Evolutionary conservation across 768 basidiomycete species (phyloP), one percentile per base, ranked within the genome.

Genomic region (Psilocybe cyanescens): DNA sequence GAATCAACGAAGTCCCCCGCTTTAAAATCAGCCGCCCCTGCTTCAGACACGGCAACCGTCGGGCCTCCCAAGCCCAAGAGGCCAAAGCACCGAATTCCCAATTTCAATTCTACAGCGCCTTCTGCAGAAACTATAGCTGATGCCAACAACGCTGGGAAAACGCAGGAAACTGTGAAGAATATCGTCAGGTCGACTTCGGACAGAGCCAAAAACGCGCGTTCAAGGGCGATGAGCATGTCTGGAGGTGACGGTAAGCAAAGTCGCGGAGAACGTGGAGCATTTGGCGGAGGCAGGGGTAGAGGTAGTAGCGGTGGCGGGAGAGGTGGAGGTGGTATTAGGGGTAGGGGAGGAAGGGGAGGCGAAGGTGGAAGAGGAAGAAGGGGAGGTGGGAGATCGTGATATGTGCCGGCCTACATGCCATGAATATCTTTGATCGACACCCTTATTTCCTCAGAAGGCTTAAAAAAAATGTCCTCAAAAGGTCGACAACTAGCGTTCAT

Each of bases 181-280:
- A 80, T 81, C 33, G 77, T 72, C 19, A 70, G 72, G 19, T 78
- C 77, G 17, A 75, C 79, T 17, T 70, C 76, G 8, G 70, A 72
- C 39, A 74, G 76, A 30, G 78, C 79, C 4, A 76, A 72, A 57
- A 65, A 63, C n/a, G 79, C 78, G 7, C 76, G 76, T 49, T 68
- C 70, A 17, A 73, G 71, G 59, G 74, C 70, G 8, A 31, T 63
- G 55, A 63, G 62, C 29, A 50, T 48, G 19, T 58, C 62, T n/a
- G 30, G 28, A 66, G 56, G 55, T 17, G 17, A 39, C 8, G 11
- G 9, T 48, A 47, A 24, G 24, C 24, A 2, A 24, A 24, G 29
- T 24, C 12, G n/a, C 37, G 17, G 19, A 33, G 35, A n/a, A 35
- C 33, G 33, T 11, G 33, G 33, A 35, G 33, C 1, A 35, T 35